Conservation (phyloP, 1,139 yeast genomes). For the Wickerhamomyces sp. region DNA sequence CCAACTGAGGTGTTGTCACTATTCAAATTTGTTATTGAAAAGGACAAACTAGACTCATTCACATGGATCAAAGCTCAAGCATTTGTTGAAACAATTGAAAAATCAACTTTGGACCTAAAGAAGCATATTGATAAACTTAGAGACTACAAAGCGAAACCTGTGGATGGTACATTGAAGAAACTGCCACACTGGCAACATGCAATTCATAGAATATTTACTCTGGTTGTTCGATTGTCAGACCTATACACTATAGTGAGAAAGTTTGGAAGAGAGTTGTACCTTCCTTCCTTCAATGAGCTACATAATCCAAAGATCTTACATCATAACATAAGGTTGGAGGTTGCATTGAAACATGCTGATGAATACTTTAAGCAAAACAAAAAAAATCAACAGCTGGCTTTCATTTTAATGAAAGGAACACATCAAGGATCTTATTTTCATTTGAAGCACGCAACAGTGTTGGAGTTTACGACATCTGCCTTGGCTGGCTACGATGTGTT, state of each 20-base stretch:
- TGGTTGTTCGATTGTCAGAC: slow-evolving; percentile 43
- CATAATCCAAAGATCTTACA: slow-evolving; percentile 37
- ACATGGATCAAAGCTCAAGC: slow-evolving; percentile 12
- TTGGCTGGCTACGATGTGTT: slow-evolving; percentile 23
- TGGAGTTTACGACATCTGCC: slow-evolving; percentile 32
- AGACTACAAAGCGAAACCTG: slow-evolving; percentile 13
- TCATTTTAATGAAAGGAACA: slow-evolving; percentile 44
- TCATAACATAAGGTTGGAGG: slow-evolving; percentile 17
- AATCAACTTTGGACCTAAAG: slow-evolving; percentile 7
- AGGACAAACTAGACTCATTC: slow-evolving; percentile 1
- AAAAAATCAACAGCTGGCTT: slow-evolving; percentile 48
- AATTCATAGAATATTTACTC: slow-evolving; percentile 44
- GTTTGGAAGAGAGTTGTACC: slow-evolving; percentile 39
- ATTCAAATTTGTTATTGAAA: slow-evolving; percentile 25
- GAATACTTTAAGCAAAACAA: slow-evolving; percentile 41
- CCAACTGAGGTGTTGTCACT: slow-evolving; percentile 30
- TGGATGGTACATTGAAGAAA: slow-evolving; percentile 22
- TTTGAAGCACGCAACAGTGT: slow-evolving; percentile 33
- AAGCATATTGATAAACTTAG: slow-evolving; percentile 8
- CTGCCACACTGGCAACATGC: slow-evolving; percentile 36
- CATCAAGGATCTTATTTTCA: slow-evolving; percentile 40
- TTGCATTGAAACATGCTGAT: slow-evolving; percentile 34
- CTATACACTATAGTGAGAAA: slow-evolving; percentile 39
- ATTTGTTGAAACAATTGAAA: slow-evolving; percentile 14
- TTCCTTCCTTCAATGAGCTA: slow-evolving; percentile 39